A percentile compares a stretch with the other conserved stretches of the same genome.
phyloP scores from a whole-genome alignment of 2,329 filamentous ascomycete species.

The Aspergillus brunneoviolaceus region DNA sequence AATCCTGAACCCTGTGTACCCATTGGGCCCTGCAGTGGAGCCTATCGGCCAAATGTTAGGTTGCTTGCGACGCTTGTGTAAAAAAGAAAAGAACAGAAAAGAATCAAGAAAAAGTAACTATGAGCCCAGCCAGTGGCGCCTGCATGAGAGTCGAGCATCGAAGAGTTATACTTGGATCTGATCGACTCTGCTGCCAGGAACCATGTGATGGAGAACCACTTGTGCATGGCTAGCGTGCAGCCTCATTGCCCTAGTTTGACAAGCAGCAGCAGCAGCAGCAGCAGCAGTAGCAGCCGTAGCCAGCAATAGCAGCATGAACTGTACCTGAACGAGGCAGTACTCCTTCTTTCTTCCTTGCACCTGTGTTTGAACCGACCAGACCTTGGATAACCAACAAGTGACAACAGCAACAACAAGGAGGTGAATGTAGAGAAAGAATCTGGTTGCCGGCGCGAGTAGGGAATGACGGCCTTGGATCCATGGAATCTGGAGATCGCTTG shows the following conservation, averaged over 20 bases:
- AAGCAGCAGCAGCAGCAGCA: background rate
- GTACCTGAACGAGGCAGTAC: background rate
- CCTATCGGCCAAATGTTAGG: background rate
- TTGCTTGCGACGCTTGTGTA: background rate
- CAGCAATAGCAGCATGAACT: background rate
- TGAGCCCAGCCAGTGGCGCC: background rate
- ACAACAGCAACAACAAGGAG: background rate
- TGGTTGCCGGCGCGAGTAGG: background rate
- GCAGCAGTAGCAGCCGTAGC: background rate
- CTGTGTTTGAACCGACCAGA: background rate
- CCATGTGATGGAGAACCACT: slow-evolving; percentile 4
- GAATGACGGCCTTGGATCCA: slow-evolving; percentile 3
- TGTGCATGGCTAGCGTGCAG: slow-evolving; percentile 1
- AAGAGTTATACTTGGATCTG: slow-evolving; percentile 4
- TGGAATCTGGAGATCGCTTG: background rate
- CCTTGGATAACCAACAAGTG: background rate
- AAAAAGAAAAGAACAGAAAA: background rate
- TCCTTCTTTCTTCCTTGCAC: too few relatives aligned
- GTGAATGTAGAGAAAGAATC: slow-evolving; percentile 7
- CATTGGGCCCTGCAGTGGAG: background rate
- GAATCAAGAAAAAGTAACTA: too few relatives aligned
- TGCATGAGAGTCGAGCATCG: slow-evolving; percentile 1
- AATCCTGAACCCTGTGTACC: background rate
- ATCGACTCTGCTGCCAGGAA: background rate
- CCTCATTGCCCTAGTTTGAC: background rate